Base-by-base conservation (phyloP, 805 yeast genomes). In the Ascoidea asiatica region DNA sequence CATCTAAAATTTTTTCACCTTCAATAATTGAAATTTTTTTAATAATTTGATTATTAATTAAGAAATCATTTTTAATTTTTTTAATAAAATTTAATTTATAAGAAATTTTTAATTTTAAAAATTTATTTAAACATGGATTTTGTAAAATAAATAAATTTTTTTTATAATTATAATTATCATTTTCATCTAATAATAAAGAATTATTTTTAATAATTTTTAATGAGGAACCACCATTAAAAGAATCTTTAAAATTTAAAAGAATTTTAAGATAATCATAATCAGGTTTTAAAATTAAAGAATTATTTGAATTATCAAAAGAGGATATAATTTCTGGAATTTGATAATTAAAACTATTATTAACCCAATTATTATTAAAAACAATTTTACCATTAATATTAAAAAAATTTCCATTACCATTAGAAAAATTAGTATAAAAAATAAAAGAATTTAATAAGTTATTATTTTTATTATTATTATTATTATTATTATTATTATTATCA, bases 381-480 rank as follows among this genome's bases (percentile, higher is more conserved):
- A 44, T 47, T 2, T 47, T 42, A 1, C 73, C 73, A 29, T 50
- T 46, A 4, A 57, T 52, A 37, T 44, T 54, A 46, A 59, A 68
- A 13, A 42, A 44, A 1, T 46, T 35, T 0, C 73, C 75, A 46
- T 63, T 62, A 6, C 74, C 75, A 19, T 51, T 56, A 20, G 58
- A 54, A 49, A 69, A 69, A 44, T 63, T 62, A 0, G 72, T 66
- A 46, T 66, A 67, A 44, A 68, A 69, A 1, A 54, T 21, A 41
- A 48, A 48, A 11, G 41, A 41, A 15, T 43, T 29, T 29, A 11
- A 11, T 8, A 11, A 11, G 15, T 29, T 29, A 3, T 11, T 29
- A 29, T 15, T 3, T 29, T 29, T 29, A 15, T 11, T 21, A 23
- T 43, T 42, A 21, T 45, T 42, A 17, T 40, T 19, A 17, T 39